Evolutionary conservation across 1,284 basidiomycete genomes (phyloP).

Genomic region (Cryptococcus sp.): DNA sequence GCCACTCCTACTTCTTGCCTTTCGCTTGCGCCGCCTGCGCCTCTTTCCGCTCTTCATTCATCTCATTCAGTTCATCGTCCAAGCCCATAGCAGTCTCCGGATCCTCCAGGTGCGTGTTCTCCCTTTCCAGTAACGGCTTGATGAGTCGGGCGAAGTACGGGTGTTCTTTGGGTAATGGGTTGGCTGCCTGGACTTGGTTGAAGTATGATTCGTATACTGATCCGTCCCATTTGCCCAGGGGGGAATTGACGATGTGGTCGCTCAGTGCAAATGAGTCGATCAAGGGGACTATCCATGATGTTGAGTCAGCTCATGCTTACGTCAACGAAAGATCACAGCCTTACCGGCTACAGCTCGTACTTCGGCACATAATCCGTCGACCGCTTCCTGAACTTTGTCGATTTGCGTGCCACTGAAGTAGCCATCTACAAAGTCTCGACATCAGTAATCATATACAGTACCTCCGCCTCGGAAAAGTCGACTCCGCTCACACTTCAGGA

Average conservation of each 20-base stretch:
- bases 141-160: constrained; percentile 61
- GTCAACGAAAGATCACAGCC: constrained; percentile 12
- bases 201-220: constrained; percentile 58
- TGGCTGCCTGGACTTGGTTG: constrained; percentile 54
- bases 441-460: not conserved
- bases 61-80: constrained; percentile 47
- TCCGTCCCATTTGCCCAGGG: constrained; percentile 58
- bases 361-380: constrained; percentile 57
- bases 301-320: too few species aligned
- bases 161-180: constrained; percentile 53
- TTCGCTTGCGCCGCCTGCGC: constrained; percentile 3
- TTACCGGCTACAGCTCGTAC: constrained; percentile 55
- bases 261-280: constrained; percentile 59
- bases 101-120: constrained; percentile 52
- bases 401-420: constrained; percentile 55
- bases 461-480: not conserved
- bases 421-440: constrained; percentile 36
- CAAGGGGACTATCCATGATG: constrained; percentile 49
- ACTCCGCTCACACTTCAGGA: constrained; percentile 55
- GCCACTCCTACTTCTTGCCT: too few species aligned
- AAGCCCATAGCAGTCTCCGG: constrained; percentile 57
- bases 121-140: constrained; percentile 58
- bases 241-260: constrained; percentile 63
- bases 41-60: constrained; percentile 30
- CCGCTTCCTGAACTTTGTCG: constrained; percentile 54